Conservation (phyloP, 257 asterid genomes). For the Scutellaria minor region DNA sequence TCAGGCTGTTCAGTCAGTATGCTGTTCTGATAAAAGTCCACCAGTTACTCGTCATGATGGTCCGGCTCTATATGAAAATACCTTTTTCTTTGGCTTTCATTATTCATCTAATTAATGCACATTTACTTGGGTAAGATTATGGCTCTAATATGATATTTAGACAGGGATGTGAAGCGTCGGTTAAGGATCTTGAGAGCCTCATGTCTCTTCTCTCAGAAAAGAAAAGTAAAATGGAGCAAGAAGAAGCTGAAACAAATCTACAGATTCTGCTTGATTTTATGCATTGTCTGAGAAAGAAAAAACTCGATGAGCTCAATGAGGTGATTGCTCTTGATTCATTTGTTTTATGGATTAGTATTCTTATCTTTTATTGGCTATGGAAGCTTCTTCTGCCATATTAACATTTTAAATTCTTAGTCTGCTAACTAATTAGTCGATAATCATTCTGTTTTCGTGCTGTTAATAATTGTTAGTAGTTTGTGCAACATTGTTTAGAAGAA, state of each 20-base stretch:
- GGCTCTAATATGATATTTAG: conserved; percentile 51
- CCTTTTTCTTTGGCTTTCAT: not conserved
- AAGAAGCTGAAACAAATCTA: conserved; percentile 89
- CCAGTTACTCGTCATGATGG: conserved; percentile 15
- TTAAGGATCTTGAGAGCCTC: conserved; percentile 78
- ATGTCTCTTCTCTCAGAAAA: conserved; percentile 76
- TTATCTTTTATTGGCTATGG: conserved; percentile 17
- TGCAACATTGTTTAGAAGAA: conserved; percentile 4
- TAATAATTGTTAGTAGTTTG: conserved; percentile 4
- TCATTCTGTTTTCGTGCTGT: not conserved
- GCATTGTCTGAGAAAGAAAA: conserved; percentile 71
- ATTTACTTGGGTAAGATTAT: conserved; percentile 34
- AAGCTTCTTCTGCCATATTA: conserved; percentile 2
- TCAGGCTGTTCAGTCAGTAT: not conserved
- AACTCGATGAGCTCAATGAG: conserved; percentile 86
- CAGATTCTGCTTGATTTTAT: conserved; percentile 80
- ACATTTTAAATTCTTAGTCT: not conserved
- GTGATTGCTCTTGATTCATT: conserved; percentile 52
- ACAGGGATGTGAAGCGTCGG: conserved; percentile 92
- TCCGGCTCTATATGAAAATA: not conserved
- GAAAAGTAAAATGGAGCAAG: conserved; percentile 92
- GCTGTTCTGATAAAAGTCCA: conserved; percentile 9
- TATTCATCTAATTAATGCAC: conserved; percentile 24
- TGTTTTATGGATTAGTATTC: conserved; percentile 1
- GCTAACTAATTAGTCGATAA: not conserved